Conservation (phyloP, 331 rosid genomes). For the Malus hybrid region DNA sequence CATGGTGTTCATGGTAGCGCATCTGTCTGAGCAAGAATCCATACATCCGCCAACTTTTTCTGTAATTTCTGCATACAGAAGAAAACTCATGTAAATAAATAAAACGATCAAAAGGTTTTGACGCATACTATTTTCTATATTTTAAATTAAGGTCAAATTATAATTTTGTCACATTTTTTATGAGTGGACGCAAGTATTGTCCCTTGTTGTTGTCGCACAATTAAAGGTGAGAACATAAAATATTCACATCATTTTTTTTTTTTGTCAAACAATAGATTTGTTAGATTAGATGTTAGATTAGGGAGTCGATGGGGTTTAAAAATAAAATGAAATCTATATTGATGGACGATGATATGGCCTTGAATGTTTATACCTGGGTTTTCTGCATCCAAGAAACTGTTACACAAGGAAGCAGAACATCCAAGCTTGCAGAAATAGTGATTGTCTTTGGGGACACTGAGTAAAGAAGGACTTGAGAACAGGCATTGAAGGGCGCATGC, state of each 20-base stretch:
- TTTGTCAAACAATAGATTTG: too few species aligned
- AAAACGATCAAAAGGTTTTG: not conserved
- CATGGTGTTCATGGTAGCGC: not conserved
- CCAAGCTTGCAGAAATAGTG: not conserved
- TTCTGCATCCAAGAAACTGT: not conserved
- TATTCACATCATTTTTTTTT: too few species aligned
- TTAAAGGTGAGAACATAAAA: too few species aligned
- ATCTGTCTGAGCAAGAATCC: not conserved
- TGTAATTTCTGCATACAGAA: not conserved
- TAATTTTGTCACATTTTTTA: not conserved
- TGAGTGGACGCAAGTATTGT: not conserved
- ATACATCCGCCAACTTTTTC: slow-evolving; percentile 3
- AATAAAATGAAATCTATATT: too few species aligned
- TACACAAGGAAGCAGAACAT: not conserved
- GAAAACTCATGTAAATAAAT: not conserved
- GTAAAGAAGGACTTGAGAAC: not conserved
- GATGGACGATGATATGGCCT: not conserved
- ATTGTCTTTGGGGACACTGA: not conserved
- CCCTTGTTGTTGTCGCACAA: not conserved
- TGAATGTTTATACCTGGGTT: not conserved
- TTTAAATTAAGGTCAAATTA: not conserved
- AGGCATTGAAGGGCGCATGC: not conserved
- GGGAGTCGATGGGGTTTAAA: too few species aligned
- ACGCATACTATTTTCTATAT: not conserved
- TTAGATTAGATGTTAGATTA: too few species aligned